Base-by-base conservation (phyloP, 805 yeast species). In the Lipomyces spencermartinsiae region DNA sequence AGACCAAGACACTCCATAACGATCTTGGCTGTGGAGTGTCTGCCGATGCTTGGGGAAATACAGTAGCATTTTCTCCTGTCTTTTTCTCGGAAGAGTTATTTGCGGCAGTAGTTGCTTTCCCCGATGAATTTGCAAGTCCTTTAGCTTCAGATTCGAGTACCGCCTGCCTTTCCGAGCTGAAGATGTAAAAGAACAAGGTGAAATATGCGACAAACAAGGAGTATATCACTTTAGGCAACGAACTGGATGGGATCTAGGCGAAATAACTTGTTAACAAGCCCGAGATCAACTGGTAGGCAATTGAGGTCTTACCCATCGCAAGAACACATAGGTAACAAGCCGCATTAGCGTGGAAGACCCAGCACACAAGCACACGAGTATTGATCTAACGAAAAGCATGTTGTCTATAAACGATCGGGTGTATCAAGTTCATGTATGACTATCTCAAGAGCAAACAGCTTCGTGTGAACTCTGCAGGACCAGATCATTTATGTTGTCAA, bases 281-380 rank as follows among this genome's bases (percentile, higher is more conserved):
- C 22, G 49, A n/a, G 58, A 31, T 31, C 49, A 33, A 25, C 19
- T 2, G 51, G 5, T 2, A 43, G 7, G n/a, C 12, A 19, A 14
- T 51, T 12, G 31, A 9, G 4, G 14, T 53, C 63, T 3, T 53
- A 68, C 71, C 71, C 71, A 68, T 57, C 71, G 66, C 60, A 68
- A 46, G 34, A 68, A 68, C 39, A 68, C 16, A 55, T 68, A 68
- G 10, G 62, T 62, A 2, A 22, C 64, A 12, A 65, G 33, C 22
- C 71, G 64, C 9, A 65, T 33, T 25, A 54, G 10, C 6, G 33
- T 37, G 29, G 66, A 59, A 1, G 69, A 57, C 1, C 6, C 25
- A n/a, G 53, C 58, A 43, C 69, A 65, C 12, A 59, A 34, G 9
- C 16, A 2, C 4, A 55, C 65, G 9, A 46, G 49, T 5, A 43